Base-by-base conservation (phyloP, 2,329 filamentous ascomycete species). In the Pseudogymnoascus sp. region DNA sequence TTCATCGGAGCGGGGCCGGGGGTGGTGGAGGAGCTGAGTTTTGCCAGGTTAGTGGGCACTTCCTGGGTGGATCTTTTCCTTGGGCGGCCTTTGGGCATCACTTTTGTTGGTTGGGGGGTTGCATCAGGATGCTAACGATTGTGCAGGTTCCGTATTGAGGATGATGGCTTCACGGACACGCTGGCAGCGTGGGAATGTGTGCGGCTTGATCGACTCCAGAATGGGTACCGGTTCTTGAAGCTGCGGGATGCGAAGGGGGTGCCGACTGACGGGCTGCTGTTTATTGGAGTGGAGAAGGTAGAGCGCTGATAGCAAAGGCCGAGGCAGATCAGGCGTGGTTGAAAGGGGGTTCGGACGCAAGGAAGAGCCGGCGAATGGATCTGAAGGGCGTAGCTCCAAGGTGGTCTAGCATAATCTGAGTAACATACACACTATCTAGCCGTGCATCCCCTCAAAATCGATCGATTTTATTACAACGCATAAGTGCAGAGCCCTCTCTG, bases 111-210 rank as follows among this genome's bases (percentile, higher is more conserved):
- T 23, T 28, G 41, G 21, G 41, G 21, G 13, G 41, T 48, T 48
- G 41, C 41, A 48, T 3, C 13, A 13, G 3, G 28, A 23, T 58
- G 35, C 34, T 34, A 34, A 57, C 8, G 55, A 5, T 34, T 6
- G 13, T 34, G 15, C 52, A 72, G 70, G 57, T 89, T 97, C 77
- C 90, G 95, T 67, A 79, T 97, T 65, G 88, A 91, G 72, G 90
- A 97, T 71, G 88, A 95, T 66, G 88, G 92, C 72, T 82, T 92
- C 65, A 80, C 81, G 63, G 91, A 97, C 68, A 82, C 87, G 61
- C 73, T 96, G 60, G 86, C 90, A 9, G 90, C 88, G 2, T 97
- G 94, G 94, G 85, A 89, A 1, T 96, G 91, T 69, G 85, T 95
- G 66, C 81, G 91, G 37, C 81, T 97, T 19, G 91, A 96, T 73